Evolutionary conservation across 257 asterid species (phyloP).

Genomic region (Nyctanthes arbortristis): DNA sequence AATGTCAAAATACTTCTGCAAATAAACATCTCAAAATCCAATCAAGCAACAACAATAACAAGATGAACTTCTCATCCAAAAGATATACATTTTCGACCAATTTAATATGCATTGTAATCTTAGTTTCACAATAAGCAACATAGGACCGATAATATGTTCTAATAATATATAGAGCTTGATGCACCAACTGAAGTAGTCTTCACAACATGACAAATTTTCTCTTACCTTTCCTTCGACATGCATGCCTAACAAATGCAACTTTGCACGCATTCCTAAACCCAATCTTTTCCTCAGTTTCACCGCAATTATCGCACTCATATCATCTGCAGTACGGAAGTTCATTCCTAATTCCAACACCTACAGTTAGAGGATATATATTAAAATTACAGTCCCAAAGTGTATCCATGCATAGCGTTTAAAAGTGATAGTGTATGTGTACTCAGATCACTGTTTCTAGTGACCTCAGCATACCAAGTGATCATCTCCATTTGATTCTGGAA

Average conservation of each 20-base stretch:
- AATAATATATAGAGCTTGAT: not conserved
- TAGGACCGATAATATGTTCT: not conserved
- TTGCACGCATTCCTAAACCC: slow-evolving; percentile 89
- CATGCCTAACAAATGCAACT: slow-evolving; percentile 86
- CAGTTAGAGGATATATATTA: slow-evolving; percentile 20
- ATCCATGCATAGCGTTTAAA: slow-evolving; percentile 3
- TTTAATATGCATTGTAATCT: not conserved
- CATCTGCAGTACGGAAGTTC: slow-evolving; percentile 91
- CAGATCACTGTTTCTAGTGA: not conserved
- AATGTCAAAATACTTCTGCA: slow-evolving; percentile 17
- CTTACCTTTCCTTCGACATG: slow-evolving; percentile 96
- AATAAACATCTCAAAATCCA: not conserved
- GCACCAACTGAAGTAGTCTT: not conserved
- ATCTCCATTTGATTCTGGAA: slow-evolving; percentile 57
- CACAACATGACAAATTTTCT: not conserved
- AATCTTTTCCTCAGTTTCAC: slow-evolving; percentile 72
- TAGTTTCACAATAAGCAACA: not conserved
- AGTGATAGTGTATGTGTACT: slow-evolving; percentile 8
- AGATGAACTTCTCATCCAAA: slow-evolving; percentile 4
- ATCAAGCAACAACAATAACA: not conserved
- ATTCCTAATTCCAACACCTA: slow-evolving; percentile 87
- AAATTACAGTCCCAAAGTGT: slow-evolving; percentile 11
- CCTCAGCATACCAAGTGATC: slow-evolving; percentile 81
- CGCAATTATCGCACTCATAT: slow-evolving; percentile 82
- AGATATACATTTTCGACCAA: not conserved